A percentile compares a stretch with the other conserved stretches of the same genome.
phyloP scores from a whole-genome alignment of 2,329 filamentous ascomycete genomes.

The Fusarium keratoplasticum region DNA sequence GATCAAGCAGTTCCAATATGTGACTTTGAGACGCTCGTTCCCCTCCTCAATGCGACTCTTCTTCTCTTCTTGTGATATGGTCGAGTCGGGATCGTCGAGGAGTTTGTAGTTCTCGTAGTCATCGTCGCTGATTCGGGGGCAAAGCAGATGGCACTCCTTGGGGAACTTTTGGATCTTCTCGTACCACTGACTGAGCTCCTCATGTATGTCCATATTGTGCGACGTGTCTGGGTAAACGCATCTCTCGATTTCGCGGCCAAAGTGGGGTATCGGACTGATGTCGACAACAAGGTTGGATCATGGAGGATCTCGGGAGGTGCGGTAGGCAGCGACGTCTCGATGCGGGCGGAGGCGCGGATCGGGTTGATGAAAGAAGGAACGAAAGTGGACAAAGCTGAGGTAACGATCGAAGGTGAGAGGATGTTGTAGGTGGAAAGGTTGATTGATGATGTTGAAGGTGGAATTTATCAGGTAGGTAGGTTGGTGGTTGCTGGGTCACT shows the following conservation, averaged over 20 bases:
- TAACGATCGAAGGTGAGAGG: not conserved
- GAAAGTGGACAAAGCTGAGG: not conserved
- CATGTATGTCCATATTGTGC: constrained; percentile 53
- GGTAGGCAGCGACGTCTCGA: not conserved
- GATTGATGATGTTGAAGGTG: constrained; percentile 1
- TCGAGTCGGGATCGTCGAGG: constrained; percentile 61
- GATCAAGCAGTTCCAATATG: constrained; percentile 76
- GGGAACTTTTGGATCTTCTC: constrained; percentile 58
- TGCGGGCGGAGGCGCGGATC: not conserved
- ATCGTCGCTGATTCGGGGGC: constrained; percentile 71
- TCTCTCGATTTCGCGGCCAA: constrained; percentile 28
- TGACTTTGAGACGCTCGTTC: constrained; percentile 67
- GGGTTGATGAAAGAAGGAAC: not conserved
- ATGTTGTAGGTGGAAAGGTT: not conserved
- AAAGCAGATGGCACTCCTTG: constrained; percentile 72
- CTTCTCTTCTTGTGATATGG: constrained; percentile 64
- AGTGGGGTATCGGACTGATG: constrained; percentile 8
- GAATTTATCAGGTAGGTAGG: not conserved
- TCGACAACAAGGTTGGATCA: constrained; percentile 12
- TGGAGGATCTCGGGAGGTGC: constrained; percentile 3
- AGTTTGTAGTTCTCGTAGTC: constrained; percentile 71
- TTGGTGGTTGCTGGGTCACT: constrained; percentile 33
- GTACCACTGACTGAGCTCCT: constrained; percentile 58
- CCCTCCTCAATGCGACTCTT: constrained; percentile 65
- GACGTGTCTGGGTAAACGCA: constrained; percentile 24